These are phyloP conservation scores for Capronia epimyces DNA, from an alignment of 2,329 filamentous ascomycete species.

Conservation along the genomic window DNA sequence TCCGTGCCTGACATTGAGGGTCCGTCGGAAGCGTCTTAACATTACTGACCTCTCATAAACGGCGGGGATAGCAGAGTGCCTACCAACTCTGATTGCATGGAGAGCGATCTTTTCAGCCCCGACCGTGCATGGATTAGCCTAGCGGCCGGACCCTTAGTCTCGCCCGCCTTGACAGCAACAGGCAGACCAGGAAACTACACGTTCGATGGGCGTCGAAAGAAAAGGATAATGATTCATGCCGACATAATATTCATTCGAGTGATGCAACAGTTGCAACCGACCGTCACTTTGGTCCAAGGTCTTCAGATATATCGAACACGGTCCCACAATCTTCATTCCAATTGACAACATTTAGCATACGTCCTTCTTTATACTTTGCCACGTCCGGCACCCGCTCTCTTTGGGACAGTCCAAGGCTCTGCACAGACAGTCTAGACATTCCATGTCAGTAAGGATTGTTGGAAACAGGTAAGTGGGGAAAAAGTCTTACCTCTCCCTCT, in stretches of 20 bases:
- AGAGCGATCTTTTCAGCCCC: no score
- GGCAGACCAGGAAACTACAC: no score
- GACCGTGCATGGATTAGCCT: no score
- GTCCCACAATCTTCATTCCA: background rate
- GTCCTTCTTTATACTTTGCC: slow-evolving; percentile 26
- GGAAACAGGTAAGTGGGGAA: background rate
- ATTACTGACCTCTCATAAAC: no score
- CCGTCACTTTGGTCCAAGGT: background rate
- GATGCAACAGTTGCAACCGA: background rate
- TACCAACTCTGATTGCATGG: no score
- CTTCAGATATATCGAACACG: background rate
- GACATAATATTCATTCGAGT: background rate
- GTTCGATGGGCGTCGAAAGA: no score
- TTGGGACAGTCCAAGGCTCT: slow-evolving; percentile 65
- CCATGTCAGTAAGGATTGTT: slow-evolving; percentile 22
- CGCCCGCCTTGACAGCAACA: no score
- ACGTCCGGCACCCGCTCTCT: slow-evolving; percentile 35
- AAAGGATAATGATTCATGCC: no score
- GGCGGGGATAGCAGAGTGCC: no score
- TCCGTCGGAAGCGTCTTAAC: no score
- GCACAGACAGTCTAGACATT: slow-evolving; percentile 57
- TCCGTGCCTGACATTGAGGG: no score
- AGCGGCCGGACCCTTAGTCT: no score
- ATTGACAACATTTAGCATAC: background rate
- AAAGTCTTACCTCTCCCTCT: slow-evolving; percentile 78